phyloP scores from a whole-genome alignment of 1,284 basidiomycete genomes.

The Inonotus obliquus region DNA sequence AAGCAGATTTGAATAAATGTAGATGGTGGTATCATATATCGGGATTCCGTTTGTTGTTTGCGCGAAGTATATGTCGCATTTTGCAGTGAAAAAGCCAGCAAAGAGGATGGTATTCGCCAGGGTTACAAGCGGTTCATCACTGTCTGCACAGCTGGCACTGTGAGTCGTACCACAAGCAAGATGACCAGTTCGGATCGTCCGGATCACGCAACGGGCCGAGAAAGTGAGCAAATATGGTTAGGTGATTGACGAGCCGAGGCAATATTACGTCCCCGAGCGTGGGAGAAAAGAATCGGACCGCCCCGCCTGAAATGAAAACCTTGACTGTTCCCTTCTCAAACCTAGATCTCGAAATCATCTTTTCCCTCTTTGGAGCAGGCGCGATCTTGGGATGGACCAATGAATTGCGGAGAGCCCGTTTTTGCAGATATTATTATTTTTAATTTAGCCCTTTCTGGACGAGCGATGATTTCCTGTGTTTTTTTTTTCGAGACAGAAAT shows the following conservation, averaged over 20 bases:
- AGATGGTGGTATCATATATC: background rate
- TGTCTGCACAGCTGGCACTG: background rate
- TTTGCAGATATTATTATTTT: background rate
- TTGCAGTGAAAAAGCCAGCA: background rate
- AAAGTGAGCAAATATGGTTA: background rate
- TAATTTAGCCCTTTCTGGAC: background rate
- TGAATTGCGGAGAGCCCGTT: background rate
- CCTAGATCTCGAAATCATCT: background rate
- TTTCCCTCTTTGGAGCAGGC: background rate
- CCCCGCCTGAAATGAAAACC: background rate
- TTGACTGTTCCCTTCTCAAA: background rate
- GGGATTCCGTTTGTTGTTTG: background rate
- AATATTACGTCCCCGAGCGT: background rate
- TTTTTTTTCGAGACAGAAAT: background rate
- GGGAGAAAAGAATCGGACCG: background rate
- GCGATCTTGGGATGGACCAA: background rate
- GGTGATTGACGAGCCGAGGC: background rate
- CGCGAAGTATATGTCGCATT: background rate
- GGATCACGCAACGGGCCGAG: background rate
- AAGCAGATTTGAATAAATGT: background rate
- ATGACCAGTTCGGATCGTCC: background rate
- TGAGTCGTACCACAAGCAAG: background rate
- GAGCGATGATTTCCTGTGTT: background rate
- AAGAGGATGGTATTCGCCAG: background rate
- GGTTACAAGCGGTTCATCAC: background rate